These are phyloP conservation scores for Carnegiea gigantea DNA, from an alignment of 179 eudicot species.

Conservation along the genomic window DNA sequence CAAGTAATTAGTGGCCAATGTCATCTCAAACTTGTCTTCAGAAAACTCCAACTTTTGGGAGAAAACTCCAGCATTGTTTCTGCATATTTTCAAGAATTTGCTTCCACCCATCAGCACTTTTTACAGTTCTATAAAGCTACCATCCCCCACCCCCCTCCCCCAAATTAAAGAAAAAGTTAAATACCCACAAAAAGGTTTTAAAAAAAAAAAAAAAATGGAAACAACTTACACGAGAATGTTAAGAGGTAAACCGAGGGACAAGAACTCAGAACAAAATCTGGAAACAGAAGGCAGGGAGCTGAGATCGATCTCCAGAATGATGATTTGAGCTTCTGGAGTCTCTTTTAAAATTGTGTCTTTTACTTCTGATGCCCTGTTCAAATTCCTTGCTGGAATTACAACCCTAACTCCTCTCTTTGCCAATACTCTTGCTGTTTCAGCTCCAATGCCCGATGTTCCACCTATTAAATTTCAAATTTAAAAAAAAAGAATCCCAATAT, in stretches of 20 bases:
- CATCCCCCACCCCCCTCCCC: neutral
- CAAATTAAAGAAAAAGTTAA: too few species aligned
- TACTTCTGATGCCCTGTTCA: constrained; percentile 39
- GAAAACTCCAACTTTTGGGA: constrained; percentile 86
- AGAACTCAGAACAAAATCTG: constrained; percentile 41
- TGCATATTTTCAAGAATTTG: constrained; percentile 26
- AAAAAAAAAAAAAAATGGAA: neutral
- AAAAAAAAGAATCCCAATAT: neutral
- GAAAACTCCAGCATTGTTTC: constrained; percentile 94
- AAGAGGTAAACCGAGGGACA: constrained; percentile 47
- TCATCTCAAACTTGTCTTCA: constrained; percentile 92
- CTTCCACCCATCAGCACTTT: neutral
- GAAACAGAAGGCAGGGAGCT: constrained; percentile 38
- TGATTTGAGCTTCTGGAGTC: constrained; percentile 32
- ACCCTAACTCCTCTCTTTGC: constrained; percentile 47
- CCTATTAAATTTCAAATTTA: constrained; percentile 26
- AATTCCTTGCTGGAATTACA: constrained; percentile 39
- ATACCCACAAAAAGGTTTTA: neutral
- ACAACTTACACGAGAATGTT: constrained; percentile 42
- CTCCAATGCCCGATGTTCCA: constrained; percentile 49
- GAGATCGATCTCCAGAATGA: constrained; percentile 44
- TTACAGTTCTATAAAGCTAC: neutral
- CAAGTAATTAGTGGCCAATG: constrained; percentile 88
- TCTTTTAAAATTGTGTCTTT: constrained; percentile 33
- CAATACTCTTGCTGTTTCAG: constrained; percentile 46